Evolutionary conservation across 306 rosid genomes (phyloP), one percentile per base, ranked within the genome.

Genomic region (Oemleria cerasiformis): DNA sequence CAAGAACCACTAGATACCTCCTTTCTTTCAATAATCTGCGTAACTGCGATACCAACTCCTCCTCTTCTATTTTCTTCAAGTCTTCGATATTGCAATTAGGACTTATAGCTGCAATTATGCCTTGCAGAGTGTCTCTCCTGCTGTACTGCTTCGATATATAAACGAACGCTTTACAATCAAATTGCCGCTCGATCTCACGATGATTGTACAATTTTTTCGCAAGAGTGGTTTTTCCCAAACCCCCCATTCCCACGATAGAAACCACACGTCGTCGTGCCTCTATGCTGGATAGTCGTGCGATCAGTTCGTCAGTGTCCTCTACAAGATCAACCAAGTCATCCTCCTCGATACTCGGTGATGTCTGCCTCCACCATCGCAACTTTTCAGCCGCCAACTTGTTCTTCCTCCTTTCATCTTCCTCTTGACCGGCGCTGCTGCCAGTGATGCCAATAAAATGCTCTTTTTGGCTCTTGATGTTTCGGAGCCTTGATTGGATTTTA

Each of bases 231-330:
- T n/a, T n/a, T n/a, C n/a, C n/a, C n/a, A n/a, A n/a, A 23, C 9
- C 11, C 14, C 70, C 53, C 68, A 64, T 64, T 10, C 69, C 25
- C 53, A 64, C 68, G 5, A 43, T 43, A 43, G 68, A 64, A 42
- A 64, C 53, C 5, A 64, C 68, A 42, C 13, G 16, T 14, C n/a
- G 16, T 5, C 39, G 20, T 3, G 1, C 1, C 6, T 43, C 69
- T 39, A 12, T n/a, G n/a, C n/a, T n/a, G n/a, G n/a, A 23, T 16
- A 65, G 7, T 14, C 44, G 2, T 21, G 7, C 1, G 14, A 65
- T 23, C 69, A 44, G 6, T 0, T 11, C 20, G 0, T 7, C 1
- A 14, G 69, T 65, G 40, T 44, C 40, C 7, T 65, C 55, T n/a
- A n/a, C n/a, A 7, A 44, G 40, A 17, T 21, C 55, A 21, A 65